Base-by-base conservation (phyloP, 2,329 filamentous ascomycete species). In the Furcasterigmium sp. region DNA sequence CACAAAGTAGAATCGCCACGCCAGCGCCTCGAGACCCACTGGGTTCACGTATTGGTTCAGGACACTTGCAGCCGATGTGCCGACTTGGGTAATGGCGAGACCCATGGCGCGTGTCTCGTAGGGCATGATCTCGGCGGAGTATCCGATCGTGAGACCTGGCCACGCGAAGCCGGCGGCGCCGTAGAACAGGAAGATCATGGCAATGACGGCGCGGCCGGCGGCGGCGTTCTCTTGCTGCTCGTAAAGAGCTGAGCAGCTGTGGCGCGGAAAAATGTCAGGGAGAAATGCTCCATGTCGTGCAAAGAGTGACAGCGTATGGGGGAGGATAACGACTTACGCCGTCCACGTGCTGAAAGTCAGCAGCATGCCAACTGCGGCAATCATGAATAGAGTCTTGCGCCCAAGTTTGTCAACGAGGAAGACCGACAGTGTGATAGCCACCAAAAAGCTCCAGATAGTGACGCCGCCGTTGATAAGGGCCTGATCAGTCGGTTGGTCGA, bases 171-270 rank as follows among this genome's bases (percentile, higher is more conserved):
- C 62, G 51, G 68, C 69, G 13, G 47, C 47, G 3, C 47, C 47
- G 40, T 49, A 49, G 10, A 45, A 49, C 2, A 49, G 42, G 23
- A 49, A 49, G 4, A 49, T 49, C 42, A 49, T 47, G 17, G 47
- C 47, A 3, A 49, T 87, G 68, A 86, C 88, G 3, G 84, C 84
- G 59, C 85, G 89, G 11, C 74, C 80, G 1, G 69, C 72, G 83
- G 87, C 87, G 5, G 82, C 85, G 0, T 48, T 82, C 77, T 3
- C 83, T 90, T 61, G 90, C 85, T 35, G 32, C n/a, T 15, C n/a
- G 32, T 35, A 35, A 17, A 35, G n/a, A 15, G 32, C 32, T 2
- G 32, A 35, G 32, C 32, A 35, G 11, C 32, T 26, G 23, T 11
- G 23, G 7, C 7, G 23, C 23, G 23, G 23, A 7, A 26, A 7